Base-by-base conservation (phyloP, 352 stramenopile genomes). In the Pythium brachiatum region DNA sequence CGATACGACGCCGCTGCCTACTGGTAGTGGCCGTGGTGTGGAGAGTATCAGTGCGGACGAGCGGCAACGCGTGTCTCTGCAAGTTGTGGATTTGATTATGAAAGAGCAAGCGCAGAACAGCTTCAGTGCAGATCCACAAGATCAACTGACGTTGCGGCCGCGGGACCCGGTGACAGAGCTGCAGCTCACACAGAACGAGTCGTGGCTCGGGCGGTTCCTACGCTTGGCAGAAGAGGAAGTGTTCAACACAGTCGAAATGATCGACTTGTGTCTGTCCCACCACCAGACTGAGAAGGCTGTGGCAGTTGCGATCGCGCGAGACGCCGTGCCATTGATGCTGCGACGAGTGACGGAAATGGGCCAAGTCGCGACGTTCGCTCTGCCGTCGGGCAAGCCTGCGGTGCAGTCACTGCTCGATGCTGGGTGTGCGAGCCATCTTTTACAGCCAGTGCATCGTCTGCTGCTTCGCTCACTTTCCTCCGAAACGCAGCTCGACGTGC, bases 271-370 rank as follows among this genome's bases (percentile, higher is more conserved):
- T 63, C 74, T 92, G n/a, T 63, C 69, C 1, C 78, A 88, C 51
- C 72, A 88, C 36, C 75, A 88, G 20, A 75, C 90, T 27, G 81
- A 90, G 43, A 86, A 83, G 29, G 84, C 83, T 2, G 74, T 93
- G n/a, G 54, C 78, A 7, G 77, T 92, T 18, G 83, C 75, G 7
- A 74, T 67, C 20, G 54, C 60, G 13, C 76, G 83, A n/a, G 25
- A 88, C 21, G 48, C 79, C 18, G 75, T 91, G 9, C 63, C 64
- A 5, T 57, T 79, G 15, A 68, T 83, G 32, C 70, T 95, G 21
- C 53, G 71, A 21, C 87, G 88, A 38, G 76, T 95, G 46, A 54
- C 87, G 7, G 44, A 65, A 0, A 60, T 66, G 1, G 86, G 81
- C 7, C 39, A 90, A 15, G 68, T 75, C 34, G 18, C 59, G 26